Evolutionary conservation across 2,329 filamentous ascomycete genomes (phyloP).

Genomic region (Chaetomiaceae sp.): DNA sequence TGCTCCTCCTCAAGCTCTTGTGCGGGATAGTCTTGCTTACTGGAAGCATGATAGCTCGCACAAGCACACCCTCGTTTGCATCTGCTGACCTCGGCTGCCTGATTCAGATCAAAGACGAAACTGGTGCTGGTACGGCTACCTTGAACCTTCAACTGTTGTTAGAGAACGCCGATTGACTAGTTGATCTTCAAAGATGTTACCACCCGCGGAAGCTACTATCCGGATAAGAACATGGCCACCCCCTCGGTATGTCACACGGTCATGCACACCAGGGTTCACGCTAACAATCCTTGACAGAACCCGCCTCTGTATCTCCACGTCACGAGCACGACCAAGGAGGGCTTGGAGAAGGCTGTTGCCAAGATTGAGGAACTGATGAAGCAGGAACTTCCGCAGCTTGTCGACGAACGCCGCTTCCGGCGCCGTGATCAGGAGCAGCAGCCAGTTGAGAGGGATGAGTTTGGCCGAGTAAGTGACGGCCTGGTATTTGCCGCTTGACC

Average conservation of each 20-base stretch:
- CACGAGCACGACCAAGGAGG: constrained; percentile 85
- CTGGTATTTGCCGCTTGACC: constrained; percentile 8
- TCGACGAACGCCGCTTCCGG: constrained; percentile 61
- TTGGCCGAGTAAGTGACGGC: constrained; percentile 64
- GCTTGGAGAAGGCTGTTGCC: constrained; percentile 80
- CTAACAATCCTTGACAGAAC: constrained; percentile 51
- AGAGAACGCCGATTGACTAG: constrained; percentile 58
- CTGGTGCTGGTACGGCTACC: constrained; percentile 92
- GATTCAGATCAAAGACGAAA: constrained; percentile 99
- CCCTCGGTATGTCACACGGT: constrained; percentile 64
- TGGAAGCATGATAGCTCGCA: constrained; percentile 60
- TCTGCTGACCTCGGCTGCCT: constrained; percentile 89
- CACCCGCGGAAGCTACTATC: constrained; percentile 92
- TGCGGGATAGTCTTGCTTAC: constrained; percentile 67
- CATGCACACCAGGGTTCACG: background rate
- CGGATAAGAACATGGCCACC: constrained; percentile 96
- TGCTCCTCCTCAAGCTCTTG: constrained; percentile 32
- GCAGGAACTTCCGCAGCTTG: constrained; percentile 89
- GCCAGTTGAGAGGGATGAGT: constrained; percentile 76
- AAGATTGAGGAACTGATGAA: constrained; percentile 96
- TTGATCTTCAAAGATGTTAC: constrained; percentile 84
- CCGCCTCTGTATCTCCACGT: constrained; percentile 93
- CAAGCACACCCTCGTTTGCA: constrained; percentile 67
- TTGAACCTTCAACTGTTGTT: constrained; percentile 44
- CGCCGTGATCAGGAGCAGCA: constrained; percentile 57